Conservation (phyloP, 2,329 filamentous ascomycete species). For the Zasmidium citrigriseum region DNA sequence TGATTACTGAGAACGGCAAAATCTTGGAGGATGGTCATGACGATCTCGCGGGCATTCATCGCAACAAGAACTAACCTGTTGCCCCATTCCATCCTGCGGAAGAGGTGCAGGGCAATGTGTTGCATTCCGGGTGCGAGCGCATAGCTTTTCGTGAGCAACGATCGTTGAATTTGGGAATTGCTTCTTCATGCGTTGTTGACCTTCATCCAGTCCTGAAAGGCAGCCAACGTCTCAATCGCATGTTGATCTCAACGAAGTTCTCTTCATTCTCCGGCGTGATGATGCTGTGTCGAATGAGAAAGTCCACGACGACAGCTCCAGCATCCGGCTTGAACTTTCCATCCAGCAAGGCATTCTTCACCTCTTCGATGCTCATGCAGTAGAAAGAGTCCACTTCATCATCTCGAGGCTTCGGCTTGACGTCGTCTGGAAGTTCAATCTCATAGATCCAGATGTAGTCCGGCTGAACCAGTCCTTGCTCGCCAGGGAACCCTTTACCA, state of each 20-base stretch:
- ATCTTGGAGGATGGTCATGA: not conserved
- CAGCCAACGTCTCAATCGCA: constrained; percentile 72
- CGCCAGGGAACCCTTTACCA: constrained; percentile 72
- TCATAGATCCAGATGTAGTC: constrained; percentile 91
- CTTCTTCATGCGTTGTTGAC: too few species aligned
- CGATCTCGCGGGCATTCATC: too few species aligned
- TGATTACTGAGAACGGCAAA: not conserved
- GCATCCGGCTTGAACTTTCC: constrained; percentile 92
- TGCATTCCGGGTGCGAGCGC: too few species aligned
- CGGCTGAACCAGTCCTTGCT: constrained; percentile 78
- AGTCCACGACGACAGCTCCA: constrained; percentile 80
- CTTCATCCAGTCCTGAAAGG: constrained; percentile 63
- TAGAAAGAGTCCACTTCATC: constrained; percentile 84
- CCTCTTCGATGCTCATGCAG: constrained; percentile 71
- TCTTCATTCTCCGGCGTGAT: constrained; percentile 76
- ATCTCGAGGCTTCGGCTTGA: constrained; percentile 75
- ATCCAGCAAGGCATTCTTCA: constrained; percentile 65
- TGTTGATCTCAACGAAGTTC: constrained; percentile 72
- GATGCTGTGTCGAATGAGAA: constrained; percentile 81
- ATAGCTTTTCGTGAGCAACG: not conserved
- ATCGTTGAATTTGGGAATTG: not conserved
- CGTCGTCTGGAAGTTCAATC: constrained; percentile 68
- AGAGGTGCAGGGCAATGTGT: too few species aligned
- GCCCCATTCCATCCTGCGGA: too few species aligned
- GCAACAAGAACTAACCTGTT: too few species aligned